phyloP scores from a whole-genome alignment of 31 red algal genomes.

The Porphyra umbilicalis region DNA sequence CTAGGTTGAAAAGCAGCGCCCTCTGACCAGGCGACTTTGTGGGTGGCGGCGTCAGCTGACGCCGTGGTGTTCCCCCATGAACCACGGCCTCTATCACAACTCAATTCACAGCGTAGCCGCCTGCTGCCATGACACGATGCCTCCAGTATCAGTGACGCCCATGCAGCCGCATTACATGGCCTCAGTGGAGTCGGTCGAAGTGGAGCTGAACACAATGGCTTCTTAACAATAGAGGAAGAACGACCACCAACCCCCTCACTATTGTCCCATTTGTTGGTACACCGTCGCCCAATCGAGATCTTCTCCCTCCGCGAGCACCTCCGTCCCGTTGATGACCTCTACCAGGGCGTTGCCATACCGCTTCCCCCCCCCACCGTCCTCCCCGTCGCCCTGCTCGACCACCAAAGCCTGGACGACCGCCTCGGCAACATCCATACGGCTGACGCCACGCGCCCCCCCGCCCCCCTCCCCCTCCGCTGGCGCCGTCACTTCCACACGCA shows the following conservation, averaged over 20 bases:
- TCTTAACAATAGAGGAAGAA: not conserved
- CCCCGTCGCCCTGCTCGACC: not conserved
- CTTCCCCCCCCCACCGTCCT: not conserved
- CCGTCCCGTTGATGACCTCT: not conserved
- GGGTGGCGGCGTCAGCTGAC: too few species aligned
- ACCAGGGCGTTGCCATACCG: not conserved
- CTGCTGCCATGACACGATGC: too few species aligned
- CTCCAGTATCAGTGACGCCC: too few species aligned
- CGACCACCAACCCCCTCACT: not conserved
- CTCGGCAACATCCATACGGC: not conserved
- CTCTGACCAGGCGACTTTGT: too few species aligned
- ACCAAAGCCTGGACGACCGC: not conserved
- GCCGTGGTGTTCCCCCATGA: too few species aligned
- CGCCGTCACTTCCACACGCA: not conserved
- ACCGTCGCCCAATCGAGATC: not conserved
- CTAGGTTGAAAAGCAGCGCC: too few species aligned
- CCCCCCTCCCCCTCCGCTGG: not conserved
- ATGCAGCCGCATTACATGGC: too few species aligned
- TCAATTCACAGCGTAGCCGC: too few species aligned
- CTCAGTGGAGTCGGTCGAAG: too few species aligned
- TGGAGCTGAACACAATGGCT: too few species aligned
- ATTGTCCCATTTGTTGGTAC: not conserved
- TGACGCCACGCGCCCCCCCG: not conserved
- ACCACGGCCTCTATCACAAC: too few species aligned
- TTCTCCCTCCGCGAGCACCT: not conserved